Conservation (phyloP, 805 yeast species). For the Maudiozyma pseudohumilis region DNA sequence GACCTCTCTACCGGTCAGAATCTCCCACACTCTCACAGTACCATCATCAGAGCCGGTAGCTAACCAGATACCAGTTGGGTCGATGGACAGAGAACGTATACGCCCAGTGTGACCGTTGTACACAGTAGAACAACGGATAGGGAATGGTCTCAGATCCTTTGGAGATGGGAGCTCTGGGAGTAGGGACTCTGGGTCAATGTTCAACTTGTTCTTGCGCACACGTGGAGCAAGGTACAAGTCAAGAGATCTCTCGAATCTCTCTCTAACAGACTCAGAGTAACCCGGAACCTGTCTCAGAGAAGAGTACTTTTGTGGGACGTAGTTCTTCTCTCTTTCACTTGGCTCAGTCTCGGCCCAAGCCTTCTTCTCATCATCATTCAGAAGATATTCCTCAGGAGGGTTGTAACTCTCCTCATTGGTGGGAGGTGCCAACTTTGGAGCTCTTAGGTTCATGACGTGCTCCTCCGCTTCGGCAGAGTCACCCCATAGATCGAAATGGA, state of each 20-base stretch:
- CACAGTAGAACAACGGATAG: conserved; percentile 75
- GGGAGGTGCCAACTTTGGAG: conserved; percentile 94
- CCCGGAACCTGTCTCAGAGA: conserved; percentile 92
- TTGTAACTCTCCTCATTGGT: conserved; percentile 93
- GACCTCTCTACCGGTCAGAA: conserved; percentile 88
- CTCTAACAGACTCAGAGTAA: conserved; percentile 74
- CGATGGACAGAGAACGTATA: conserved; percentile 72
- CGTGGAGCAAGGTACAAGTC: conserved; percentile 95
- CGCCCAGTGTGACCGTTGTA: conserved; percentile 78
- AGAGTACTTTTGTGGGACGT: conserved; percentile 69
- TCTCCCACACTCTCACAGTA: conserved; percentile 92
- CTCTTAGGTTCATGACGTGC: conserved; percentile 85
- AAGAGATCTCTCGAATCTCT: conserved; percentile 85
- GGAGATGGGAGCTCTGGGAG: conserved; percentile 97
- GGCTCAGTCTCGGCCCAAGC: conserved; percentile 65
- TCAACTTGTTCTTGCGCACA: conserved; percentile 78
- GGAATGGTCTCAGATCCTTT: conserved; percentile 93
- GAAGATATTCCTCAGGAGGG: conserved; percentile 91
- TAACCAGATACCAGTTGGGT: conserved; percentile 86
- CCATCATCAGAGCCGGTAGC: conserved; percentile 99
- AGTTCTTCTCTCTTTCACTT: conserved; percentile 67
- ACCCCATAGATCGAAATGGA: conserved; percentile 77
- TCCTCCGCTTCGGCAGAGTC: conserved; percentile 51
- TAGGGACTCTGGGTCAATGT: conserved; percentile 91
- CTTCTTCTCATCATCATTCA: conserved; percentile 66